A percentile compares a stretch with the other conserved stretches of the same genome.
phyloP scores from a whole-genome alignment of 371 early-diverging fungal species.

The Quaeritorhiza haematococci region DNA sequence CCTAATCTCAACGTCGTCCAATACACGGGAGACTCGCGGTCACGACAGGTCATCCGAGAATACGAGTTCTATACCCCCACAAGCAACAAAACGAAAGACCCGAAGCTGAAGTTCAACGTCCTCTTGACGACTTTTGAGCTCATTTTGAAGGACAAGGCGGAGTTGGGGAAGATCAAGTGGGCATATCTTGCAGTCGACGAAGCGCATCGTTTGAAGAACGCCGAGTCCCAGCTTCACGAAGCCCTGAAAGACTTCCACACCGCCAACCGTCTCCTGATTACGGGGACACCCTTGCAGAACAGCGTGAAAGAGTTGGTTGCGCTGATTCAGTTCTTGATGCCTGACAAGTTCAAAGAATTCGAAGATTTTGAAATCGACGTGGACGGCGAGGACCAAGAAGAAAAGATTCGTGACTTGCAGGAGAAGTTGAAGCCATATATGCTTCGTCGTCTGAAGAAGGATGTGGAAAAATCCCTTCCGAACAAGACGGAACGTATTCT shows the following conservation, averaged over 20 bases:
- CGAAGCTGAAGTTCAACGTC: slow-evolving; percentile 72
- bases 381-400: slow-evolving; percentile 54
- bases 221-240: slow-evolving; percentile 37
- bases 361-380: slow-evolving; percentile 63
- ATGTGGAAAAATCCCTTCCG: slow-evolving; percentile 94
- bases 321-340: slow-evolving; percentile 87
- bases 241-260: slow-evolving; percentile 61
- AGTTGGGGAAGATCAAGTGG: slow-evolving; percentile 77
- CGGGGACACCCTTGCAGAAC: slow-evolving; percentile 95
- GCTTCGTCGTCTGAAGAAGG: slow-evolving; percentile 93
- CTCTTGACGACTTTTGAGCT: slow-evolving; percentile 94
- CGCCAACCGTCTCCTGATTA: slow-evolving; percentile 72
- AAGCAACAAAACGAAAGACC: slow-evolving; percentile 26
- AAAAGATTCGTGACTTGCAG: slow-evolving; percentile 83
- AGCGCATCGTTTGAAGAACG: slow-evolving; percentile 93
- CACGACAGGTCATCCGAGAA: slow-evolving; percentile 81
- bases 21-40: slow-evolving; percentile 82
- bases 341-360: slow-evolving; percentile 68
- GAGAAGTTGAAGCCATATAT: slow-evolving; percentile 78
- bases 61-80: slow-evolving; percentile 81
- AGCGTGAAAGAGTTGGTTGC: slow-evolving; percentile 88
- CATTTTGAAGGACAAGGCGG: slow-evolving; percentile 83
- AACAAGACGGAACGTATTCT: slow-evolving; percentile 91
- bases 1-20: slow-evolving; percentile 77
- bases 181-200: slow-evolving; percentile 88